Evolutionary conservation across 805 yeast species (phyloP).

Genomic region (Saccharomyces paradoxus): DNA sequence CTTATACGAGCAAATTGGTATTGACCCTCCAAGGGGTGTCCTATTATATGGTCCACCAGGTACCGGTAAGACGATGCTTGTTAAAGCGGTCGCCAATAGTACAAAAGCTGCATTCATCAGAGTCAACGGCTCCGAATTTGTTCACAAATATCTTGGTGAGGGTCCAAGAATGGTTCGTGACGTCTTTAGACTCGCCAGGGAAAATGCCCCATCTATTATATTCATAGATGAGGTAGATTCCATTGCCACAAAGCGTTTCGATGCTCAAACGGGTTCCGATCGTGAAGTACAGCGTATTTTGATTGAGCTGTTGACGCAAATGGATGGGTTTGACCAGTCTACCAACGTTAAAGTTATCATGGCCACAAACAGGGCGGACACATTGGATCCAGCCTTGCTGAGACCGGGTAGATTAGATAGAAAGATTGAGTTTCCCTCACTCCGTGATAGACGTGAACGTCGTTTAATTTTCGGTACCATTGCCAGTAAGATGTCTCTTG

Average conservation of each 20-base stretch:
- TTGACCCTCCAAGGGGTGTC: constrained; percentile 98
- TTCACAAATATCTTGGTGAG: constrained; percentile 96
- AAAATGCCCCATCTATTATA: constrained; percentile 92
- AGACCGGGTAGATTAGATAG: constrained; percentile 98
- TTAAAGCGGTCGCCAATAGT: constrained; percentile 95
- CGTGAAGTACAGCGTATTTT: constrained; percentile 97
- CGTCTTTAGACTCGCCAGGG: constrained; percentile 93
- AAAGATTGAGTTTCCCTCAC: constrained; percentile 92
- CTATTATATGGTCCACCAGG: constrained; percentile 99
- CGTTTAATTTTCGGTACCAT: constrained; percentile 91
- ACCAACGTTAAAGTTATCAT: constrained; percentile 94
- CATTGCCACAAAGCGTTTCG: constrained; percentile 97
- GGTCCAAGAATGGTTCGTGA: constrained; percentile 99
- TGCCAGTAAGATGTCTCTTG: constrained; percentile 94
- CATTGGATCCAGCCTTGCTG: constrained; percentile 93
- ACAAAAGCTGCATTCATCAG: constrained; percentile 94
- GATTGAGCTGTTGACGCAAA: constrained; percentile 90
- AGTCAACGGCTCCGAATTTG: constrained; percentile 96
- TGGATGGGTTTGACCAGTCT: constrained; percentile 98
- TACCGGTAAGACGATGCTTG: constrained; percentile 98
- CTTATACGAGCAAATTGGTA: constrained; percentile 92
- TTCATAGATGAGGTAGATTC: constrained; percentile 99
- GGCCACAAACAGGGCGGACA: constrained; percentile 99
- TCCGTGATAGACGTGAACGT: constrained; percentile 96
- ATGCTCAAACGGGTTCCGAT: constrained; percentile 99